Base-by-base conservation (phyloP, 83 land plant species). In the Picea abies region DNA sequence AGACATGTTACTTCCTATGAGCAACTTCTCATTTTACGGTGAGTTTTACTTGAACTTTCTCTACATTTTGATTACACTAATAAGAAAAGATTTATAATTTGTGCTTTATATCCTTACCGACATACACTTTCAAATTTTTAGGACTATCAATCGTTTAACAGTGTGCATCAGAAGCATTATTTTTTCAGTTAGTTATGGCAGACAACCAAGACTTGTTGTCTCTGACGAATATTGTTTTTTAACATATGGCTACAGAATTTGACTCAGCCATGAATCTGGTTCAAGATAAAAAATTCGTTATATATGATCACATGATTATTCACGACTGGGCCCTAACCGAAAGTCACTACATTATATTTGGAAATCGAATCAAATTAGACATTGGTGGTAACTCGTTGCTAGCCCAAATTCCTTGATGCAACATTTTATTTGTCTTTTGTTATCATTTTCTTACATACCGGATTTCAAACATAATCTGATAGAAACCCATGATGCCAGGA, bases 301-400 rank as follows among this genome's bases (percentile, higher is more conserved):
- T 95, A 12, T 82, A 84, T 1, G 97, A 93, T 47, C 96, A 95
- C 37, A 29, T 93, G 29, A 91, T 95, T 94, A 87, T 95, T 76
- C 97, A 95, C 70, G 97, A 95, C 73, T 95, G 97, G 97, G 95
- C 90, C 2, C 89, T 95, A 79, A 90, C 96, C 2, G 97, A 95
- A 60, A 83, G 72, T 60, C 83, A 90, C 52, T 95, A 95, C 79
- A 79, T 95, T 10, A 49, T 95, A 10, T 79, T 95, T 68, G 92
- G 82, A 32, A 95, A 95, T 63, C 90, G 97, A 14, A 86, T 93
- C 82, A 95, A 93, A 83, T 87, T 95, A 20, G 89, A 95, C 78
- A 60, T 89, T 5, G 60, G 85, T 20, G 94, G 97, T 93, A 16
- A 52, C 0, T 20, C 17, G 69, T 84, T 56, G 2, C 63, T 72